A percentile compares a stretch with the other conserved stretches of the same genome.
Conservation (phyloP, 2,329 filamentous ascomycete species). For the Mariannaea sp. region DNA sequence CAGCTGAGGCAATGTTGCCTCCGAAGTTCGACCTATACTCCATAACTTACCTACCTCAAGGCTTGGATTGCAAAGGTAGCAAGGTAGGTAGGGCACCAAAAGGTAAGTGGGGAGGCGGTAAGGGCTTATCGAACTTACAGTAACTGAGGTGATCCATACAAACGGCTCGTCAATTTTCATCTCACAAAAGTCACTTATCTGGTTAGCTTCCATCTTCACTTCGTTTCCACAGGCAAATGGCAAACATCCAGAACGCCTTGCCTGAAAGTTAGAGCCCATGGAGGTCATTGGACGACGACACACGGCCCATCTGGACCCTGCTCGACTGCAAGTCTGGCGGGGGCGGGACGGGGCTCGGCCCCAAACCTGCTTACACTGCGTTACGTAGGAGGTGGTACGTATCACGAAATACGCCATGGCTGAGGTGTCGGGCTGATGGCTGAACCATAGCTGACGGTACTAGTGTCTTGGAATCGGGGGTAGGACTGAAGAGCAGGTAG, state of each 20-base stretch:
- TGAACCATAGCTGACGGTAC: conserved; percentile 14
- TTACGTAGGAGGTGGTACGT: conserved; percentile 27
- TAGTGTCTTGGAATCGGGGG: conserved; percentile 5
- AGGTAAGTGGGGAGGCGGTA: no score
- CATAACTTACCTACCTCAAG: no score
- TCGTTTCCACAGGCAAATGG: conserved; percentile 13
- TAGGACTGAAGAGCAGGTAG: background rate
- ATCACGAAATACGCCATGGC: conserved; percentile 21
- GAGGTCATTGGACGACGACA: background rate
- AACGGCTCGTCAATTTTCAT: no score
- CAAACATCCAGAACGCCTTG: conserved; percentile 21
- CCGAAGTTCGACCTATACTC: no score
- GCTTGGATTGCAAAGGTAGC: no score
- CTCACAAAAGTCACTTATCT: no score
- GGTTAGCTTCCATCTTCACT: no score
- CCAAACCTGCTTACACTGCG: conserved; percentile 28
- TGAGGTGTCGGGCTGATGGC: conserved; percentile 18
- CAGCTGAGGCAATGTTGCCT: no score
- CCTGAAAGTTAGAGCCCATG: conserved; percentile 23
- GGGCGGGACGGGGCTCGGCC: conserved; percentile 30
- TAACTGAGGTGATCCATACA: no score
- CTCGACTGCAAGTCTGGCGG: conserved; percentile 31
- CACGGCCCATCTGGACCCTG: conserved; percentile 27
- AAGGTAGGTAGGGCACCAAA: no score
- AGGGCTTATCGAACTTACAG: no score